Base-by-base conservation (phyloP, 164 flowering plant species). In the Nymphaea colorata region DNA sequence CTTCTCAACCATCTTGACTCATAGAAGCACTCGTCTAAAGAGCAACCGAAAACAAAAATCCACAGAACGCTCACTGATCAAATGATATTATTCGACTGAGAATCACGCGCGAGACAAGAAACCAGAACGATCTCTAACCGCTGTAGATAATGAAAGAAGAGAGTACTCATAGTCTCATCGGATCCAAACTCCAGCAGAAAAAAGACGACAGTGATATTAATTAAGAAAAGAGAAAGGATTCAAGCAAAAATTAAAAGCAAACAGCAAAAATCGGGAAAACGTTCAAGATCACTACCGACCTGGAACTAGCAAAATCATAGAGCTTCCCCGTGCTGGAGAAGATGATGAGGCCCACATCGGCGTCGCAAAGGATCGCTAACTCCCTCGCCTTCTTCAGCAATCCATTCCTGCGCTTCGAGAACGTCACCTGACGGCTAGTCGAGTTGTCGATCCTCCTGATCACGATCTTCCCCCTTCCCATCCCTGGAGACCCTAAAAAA, bases 381-480 rank as follows among this genome's bases (percentile, higher is more conserved):
- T 89, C 96, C 67, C 80, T 85, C 0, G 96, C 89, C 75, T 89
- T 89, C 81, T 89, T 89, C 60, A 89, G 70, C 71, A 89, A 62
- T 45, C 92, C 96, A 59, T 78, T 86, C 68, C 96, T 78, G 67
- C 96, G 59, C 74, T 89, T 89, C 10, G 96, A 85, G 72, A 89
- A 89, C 43, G 96, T 87, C 66, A 89, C 92, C 77, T 89, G 96
- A 75, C 96, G 78, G 73, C 82, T 89, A 3, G 96, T 83, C 2
- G 86, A 66, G 68, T 89, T 84, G 67, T 86, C 96, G 75, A 87
- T 89, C 79, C 86, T 77, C 61, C 77, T 67, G 51, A 89, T 89
- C 76, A 77, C 89, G 51, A 85, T 89, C 86, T 89, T 89, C 64
- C 96, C 92, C 75, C 96, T 85, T 51, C 91, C 92, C 96, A 89